Evolutionary conservation across 2,329 filamentous ascomycete genomes (phyloP).

Genomic region (Fusarium burgessii): DNA sequence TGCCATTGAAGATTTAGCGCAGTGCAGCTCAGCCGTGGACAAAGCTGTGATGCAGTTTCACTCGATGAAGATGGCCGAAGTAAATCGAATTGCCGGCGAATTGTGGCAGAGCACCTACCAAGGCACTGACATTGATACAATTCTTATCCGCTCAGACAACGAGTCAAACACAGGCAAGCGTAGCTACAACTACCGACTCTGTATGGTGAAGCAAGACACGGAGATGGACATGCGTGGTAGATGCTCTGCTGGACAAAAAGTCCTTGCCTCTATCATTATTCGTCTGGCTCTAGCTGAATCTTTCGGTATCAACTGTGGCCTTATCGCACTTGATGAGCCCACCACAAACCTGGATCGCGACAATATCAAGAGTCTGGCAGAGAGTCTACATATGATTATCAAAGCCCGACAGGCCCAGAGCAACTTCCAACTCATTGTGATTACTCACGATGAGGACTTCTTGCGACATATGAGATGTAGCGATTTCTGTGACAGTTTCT

Average conservation of each 20-base stretch:
- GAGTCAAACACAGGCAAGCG: conserved; percentile 80
- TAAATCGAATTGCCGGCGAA: conserved; percentile 93
- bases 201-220: conserved; percentile 96
- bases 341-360: conserved; percentile 96
- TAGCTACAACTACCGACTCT: conserved; percentile 96
- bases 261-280: conserved; percentile 97
- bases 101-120: conserved; percentile 98
- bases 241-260: conserved; percentile 96
- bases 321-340: conserved; percentile 96
- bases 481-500: conserved; percentile 94
- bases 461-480: conserved; percentile 91
- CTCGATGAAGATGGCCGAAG: conserved; percentile 96
- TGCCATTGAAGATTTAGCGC: conserved; percentile 88
- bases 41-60: conserved; percentile 99
- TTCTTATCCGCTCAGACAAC: conserved; percentile 92
- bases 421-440: conserved; percentile 98
- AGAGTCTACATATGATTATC: conserved; percentile 89
- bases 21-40: conserved; percentile 86
- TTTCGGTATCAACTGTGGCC: conserved; percentile 94
- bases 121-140: conserved; percentile 96
- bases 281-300: conserved; percentile 95
- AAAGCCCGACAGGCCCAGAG: conserved; percentile 82
- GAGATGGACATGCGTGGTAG: conserved; percentile 99
- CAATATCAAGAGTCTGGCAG: conserved; percentile 91
- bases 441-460: conserved; percentile 99